Evolutionary conservation across 2,329 filamentous ascomycete genomes (phyloP).

Genomic region (Apiospora malaysiana): DNA sequence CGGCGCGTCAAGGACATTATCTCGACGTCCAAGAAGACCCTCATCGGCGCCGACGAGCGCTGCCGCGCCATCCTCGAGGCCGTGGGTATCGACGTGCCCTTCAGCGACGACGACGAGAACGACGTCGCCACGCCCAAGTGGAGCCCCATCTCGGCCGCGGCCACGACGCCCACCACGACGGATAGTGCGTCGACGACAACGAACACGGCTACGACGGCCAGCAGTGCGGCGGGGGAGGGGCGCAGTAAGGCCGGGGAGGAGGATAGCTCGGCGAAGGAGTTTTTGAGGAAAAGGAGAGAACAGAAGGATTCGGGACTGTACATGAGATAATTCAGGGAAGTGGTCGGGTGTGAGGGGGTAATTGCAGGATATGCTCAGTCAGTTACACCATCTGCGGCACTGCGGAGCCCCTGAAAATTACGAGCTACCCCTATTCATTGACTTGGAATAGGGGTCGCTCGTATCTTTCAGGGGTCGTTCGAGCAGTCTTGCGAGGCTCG

Average conservation of each 20-base stretch:
- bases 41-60: slow-evolving; percentile 19
- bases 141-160: not conserved
- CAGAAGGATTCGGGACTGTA: slow-evolving; percentile 16
- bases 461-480: too few relatives aligned
- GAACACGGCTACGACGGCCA: not conserved
- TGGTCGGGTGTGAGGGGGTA: not conserved
- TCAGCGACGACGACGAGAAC: not conserved
- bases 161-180: not conserved
- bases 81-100: not conserved
- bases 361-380: too few relatives aligned
- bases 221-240: not conserved
- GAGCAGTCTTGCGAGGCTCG: too few relatives aligned
- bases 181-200: too few relatives aligned
- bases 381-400: too few relatives aligned
- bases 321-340: slow-evolving; percentile 10
- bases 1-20: slow-evolving; percentile 23
- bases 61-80: slow-evolving; percentile 21
- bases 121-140: not conserved
- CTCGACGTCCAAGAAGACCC: slow-evolving; percentile 22
- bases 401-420: too few relatives aligned
- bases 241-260: not conserved
- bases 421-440: too few relatives aligned
- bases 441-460: too few relatives aligned
- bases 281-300: slow-evolving; percentile 24
- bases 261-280: slow-evolving; percentile 14